Evolutionary conservation across 2,329 filamentous ascomycete species (phyloP).

Genomic region (Xylaria sp.): DNA sequence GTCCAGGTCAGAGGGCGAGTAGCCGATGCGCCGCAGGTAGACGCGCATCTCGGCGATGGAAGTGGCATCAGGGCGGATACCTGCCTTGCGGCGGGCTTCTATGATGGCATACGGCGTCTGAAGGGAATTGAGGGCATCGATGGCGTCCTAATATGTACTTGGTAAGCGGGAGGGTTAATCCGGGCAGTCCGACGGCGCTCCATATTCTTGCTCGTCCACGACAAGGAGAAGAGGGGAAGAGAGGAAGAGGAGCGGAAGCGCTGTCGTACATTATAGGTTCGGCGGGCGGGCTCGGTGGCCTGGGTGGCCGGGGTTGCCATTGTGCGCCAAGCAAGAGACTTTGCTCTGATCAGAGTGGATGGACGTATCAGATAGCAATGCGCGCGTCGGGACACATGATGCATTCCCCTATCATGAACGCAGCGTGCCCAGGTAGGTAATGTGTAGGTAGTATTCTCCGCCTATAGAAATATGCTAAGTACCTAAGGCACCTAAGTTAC

Average conservation of each 20-base stretch:
- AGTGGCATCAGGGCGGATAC: constrained; percentile 74
- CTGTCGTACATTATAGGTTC: constrained; percentile 45
- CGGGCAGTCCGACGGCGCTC: background rate
- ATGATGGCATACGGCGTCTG: constrained; percentile 88
- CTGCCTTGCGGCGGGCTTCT: constrained; percentile 80
- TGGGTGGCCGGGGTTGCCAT: constrained; percentile 43
- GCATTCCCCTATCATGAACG: constrained; percentile 39
- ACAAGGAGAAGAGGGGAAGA: background rate
- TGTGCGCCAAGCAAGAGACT: constrained; percentile 38
- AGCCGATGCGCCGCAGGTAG: constrained; percentile 82
- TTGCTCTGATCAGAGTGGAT: constrained; percentile 30
- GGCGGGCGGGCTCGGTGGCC: constrained; percentile 32
- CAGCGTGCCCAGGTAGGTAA: constrained; percentile 4
- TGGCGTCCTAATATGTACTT: constrained; percentile 73
- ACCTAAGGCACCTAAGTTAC: too few relatives aligned
- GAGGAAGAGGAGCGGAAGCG: background rate
- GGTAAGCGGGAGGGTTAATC: constrained; percentile 9
- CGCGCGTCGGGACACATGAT: constrained; percentile 46
- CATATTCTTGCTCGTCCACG: background rate
- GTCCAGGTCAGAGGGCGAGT: constrained; percentile 69
- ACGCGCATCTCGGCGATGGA: constrained; percentile 82
- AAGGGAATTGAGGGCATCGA: constrained; percentile 86
- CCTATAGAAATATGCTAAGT: constrained; percentile 23
- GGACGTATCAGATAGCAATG: constrained; percentile 27
- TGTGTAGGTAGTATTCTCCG: background rate